Percentiles rank a stretch among this genome's conserved stretches.
Conservation (phyloP, 108 stramenopile genomes). For the Discostella stelligeroides region DNA sequence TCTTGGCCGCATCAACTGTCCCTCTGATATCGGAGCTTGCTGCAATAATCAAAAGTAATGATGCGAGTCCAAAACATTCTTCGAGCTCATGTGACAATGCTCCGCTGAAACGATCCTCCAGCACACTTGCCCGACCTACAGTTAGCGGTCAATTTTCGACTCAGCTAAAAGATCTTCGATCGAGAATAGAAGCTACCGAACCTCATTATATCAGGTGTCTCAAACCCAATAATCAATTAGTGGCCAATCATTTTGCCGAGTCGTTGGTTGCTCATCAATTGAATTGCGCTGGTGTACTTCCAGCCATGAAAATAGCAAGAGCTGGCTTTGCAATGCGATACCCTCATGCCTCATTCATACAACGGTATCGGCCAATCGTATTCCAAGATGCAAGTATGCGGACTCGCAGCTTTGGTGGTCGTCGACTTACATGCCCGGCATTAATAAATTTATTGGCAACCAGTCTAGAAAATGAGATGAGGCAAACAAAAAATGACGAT, state of each 20-base stretch:
- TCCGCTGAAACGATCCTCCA: constrained; percentile 59
- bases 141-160: constrained; percentile 89
- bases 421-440: constrained; percentile 9
- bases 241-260: constrained; percentile 78
- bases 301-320: constrained; percentile 97
- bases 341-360: constrained; percentile 82
- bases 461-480: constrained; percentile 45
- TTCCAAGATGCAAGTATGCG: constrained; percentile 53
- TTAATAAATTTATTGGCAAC: constrained; percentile 59
- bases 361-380: constrained; percentile 72
- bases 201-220: constrained; percentile 99
- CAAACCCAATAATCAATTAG: constrained; percentile 95
- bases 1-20: constrained; percentile 78
- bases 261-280: constrained; percentile 90
- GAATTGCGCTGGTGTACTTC: constrained; percentile 96
- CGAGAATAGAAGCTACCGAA: constrained; percentile 85
- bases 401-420: constrained; percentile 5
- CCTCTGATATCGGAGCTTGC: constrained; percentile 76
- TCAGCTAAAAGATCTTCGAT: constrained; percentile 85
- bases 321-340: constrained; percentile 97
- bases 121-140: constrained; percentile 54
- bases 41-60: constrained; percentile 49
- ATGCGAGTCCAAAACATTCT: constrained; percentile 11
- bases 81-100: constrained; percentile 22
- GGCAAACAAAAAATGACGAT: constrained; percentile 31